Base-by-base conservation (phyloP, 352 stramenopile species). In the Pythium brachiatum region DNA sequence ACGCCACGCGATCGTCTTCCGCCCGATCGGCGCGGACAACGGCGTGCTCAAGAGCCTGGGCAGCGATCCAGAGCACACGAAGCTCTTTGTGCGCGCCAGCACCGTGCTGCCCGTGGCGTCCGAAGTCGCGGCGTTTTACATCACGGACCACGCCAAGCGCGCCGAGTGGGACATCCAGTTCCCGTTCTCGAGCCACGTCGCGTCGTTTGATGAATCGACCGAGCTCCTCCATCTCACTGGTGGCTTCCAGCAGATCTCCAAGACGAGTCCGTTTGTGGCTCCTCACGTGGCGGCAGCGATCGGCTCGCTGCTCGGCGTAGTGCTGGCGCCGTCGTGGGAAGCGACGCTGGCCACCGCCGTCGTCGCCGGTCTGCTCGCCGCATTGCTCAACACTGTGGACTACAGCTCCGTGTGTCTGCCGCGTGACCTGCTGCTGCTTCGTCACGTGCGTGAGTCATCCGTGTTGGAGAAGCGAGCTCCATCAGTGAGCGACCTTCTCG, bases 91-190 rank as follows among this genome's bases (percentile, higher is more conserved):
- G 20, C 77, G 85, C 3, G 85, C 78, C 3, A 89, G 85, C 38
- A 68, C 80, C n/a, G 74, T 90, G 29, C 53, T 94, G 0, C 79
- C 79, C 0, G 81, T 92, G 3, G 74, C 79, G 8, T 86, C 82
- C 0, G 82, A 89, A 60, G 77, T 91, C n/a, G 79, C 70, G 1
- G 74, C 79, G 16, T 78, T 76, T 43, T 73, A 90, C 44, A 69
- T 94, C 26, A 66, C 76, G 2, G 85, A 94, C 53, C 79, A 92
- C 54, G 68, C 67, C 6, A 84, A 83, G 62, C 82, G 85, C 15
- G 70, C 76, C n/a, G 82, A 92, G 16, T 94, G 85, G 85, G 85
- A 94, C 53, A 48, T 87, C 8, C 81, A 92, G 39, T 94, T 94
- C 51, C 83, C 82, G 0, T 55, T 62, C 4, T 88, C 82, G 8